Evolutionary conservation across 1,284 basidiomycete species (phyloP), one percentile per base, ranked within the genome.

Genomic region (Laetiporus sulphureus): DNA sequence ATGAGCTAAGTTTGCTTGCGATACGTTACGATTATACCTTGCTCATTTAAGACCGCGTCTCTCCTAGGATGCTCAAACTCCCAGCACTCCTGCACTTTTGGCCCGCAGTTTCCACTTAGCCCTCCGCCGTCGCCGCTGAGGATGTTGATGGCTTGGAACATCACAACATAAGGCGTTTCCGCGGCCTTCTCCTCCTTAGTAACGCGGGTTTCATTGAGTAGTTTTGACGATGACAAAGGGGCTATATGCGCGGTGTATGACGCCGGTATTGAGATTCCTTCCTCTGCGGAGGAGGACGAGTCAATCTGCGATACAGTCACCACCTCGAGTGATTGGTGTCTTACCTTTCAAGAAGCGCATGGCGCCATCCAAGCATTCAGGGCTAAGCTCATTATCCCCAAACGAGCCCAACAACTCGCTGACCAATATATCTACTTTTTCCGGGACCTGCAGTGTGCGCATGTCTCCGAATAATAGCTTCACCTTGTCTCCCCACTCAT

Each of bases 131-230:
- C 70, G 16, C 83, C 90, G 46, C 86, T 91, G 33, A 97, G 70
- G 46, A 92, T 76, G 53, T 92, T 93, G 48, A 90, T 85, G 16
- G 91, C 87, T 57, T 92, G 86, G 59, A 99, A 91, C 87, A 98
- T 94, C 43, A 99, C 96, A 4, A 99, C 96, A 59, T 97, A 99
- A 0, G 95, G 95, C 19, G 92, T 97, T 66, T 99, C 95, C 41
- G 82, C 58, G 24, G 66, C 62, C 57, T 84, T 89, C 31, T 73
- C 68, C 42, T 82, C 79, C 43, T 81, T 83, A 13, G 68, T 64
- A 2, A 74, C 67, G 18, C 79, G 67, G 0, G 84, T 88, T 57
- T 92, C 89, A 46, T 85, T 84, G 65, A 88, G 87, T 10, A 99
- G 72, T 59, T 95, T 98, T 1, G 91, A 86, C 0, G 92, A 93